phyloP scores from a whole-genome alignment of 148 eudicot species.

The Persicaria tinctoria region DNA sequence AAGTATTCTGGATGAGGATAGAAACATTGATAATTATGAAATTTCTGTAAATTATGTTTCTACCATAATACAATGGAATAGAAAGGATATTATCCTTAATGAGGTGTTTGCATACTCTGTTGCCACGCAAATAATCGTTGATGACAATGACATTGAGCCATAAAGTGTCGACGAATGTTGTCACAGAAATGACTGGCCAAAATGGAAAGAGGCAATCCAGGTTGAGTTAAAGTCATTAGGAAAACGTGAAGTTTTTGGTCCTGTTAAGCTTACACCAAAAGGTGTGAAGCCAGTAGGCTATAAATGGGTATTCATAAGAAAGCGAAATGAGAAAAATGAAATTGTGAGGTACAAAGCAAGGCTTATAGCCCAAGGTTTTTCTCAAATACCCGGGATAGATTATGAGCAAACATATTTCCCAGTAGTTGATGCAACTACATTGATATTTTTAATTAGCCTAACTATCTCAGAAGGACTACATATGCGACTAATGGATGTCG shows the following conservation, averaged over 20 bases:
- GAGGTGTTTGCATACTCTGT: background rate
- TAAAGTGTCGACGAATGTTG: background rate
- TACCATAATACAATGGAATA: background rate
- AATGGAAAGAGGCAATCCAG: background rate
- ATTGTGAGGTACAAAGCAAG: too few relatives aligned
- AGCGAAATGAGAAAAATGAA: too few relatives aligned
- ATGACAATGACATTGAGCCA: background rate
- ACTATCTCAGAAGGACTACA: background rate
- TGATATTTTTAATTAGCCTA: background rate
- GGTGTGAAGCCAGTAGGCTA: too few relatives aligned
- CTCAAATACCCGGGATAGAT: background rate
- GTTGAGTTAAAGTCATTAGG: background rate
- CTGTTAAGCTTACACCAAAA: too few relatives aligned
- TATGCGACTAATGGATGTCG: background rate
- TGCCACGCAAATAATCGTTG: background rate
- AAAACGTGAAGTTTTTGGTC: too few relatives aligned
- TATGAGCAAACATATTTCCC: too few relatives aligned
- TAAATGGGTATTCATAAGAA: too few relatives aligned
- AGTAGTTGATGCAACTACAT: background rate
- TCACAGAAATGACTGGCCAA: background rate
- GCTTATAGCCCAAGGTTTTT: background rate
- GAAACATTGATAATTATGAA: background rate
- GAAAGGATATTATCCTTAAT: too few relatives aligned
- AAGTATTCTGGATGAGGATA: too few relatives aligned
- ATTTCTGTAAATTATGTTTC: background rate